A percentile compares a stretch with the other conserved stretches of the same genome.
These are phyloP conservation scores for Diophrys appendiculata DNA, from an alignment of 73 alveolate species.

Conservation along the genomic window DNA sequence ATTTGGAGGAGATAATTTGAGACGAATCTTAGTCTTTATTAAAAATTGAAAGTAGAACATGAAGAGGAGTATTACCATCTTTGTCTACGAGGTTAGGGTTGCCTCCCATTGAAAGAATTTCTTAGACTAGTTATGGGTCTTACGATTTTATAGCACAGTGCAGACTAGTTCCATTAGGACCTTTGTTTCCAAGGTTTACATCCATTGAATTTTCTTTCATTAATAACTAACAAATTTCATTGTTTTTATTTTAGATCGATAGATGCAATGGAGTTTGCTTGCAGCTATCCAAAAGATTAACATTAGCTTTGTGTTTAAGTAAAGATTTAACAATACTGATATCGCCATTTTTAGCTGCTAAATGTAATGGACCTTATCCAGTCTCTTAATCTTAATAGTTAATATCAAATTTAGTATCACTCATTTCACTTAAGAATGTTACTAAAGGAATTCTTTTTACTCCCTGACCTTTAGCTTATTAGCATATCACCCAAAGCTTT, in stretches of 20 bases:
- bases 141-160: slow-evolving; percentile 49
- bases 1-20: slow-evolving; percentile 60
- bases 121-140: slow-evolving; percentile 28
- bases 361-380: slow-evolving; percentile 64
- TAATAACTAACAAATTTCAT: slow-evolving; percentile 41
- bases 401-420: slow-evolving; percentile 33
- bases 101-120: slow-evolving; percentile 32
- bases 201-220: slow-evolving; percentile 43
- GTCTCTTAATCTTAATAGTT: slow-evolving; percentile 22
- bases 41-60: slow-evolving; percentile 38
- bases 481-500: slow-evolving; percentile 33
- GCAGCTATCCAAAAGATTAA: background rate
- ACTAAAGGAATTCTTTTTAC: slow-evolving; percentile 44
- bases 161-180: slow-evolving; percentile 59
- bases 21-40: slow-evolving; percentile 33
- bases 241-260: slow-evolving; percentile 55
- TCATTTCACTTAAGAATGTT: slow-evolving; percentile 50
- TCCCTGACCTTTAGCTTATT: background rate
- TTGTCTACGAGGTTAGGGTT: slow-evolving; percentile 30
- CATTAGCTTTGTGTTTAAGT: slow-evolving; percentile 1
- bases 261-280: slow-evolving; percentile 41
- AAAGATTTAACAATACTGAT: slow-evolving; percentile 55
- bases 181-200: slow-evolving; percentile 66
- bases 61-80: slow-evolving; percentile 65
- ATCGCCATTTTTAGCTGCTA: slow-evolving; percentile 63